Evolutionary conservation across 2,329 filamentous ascomycete genomes (phyloP).

Genomic region (Claviceps quebecensis): DNA sequence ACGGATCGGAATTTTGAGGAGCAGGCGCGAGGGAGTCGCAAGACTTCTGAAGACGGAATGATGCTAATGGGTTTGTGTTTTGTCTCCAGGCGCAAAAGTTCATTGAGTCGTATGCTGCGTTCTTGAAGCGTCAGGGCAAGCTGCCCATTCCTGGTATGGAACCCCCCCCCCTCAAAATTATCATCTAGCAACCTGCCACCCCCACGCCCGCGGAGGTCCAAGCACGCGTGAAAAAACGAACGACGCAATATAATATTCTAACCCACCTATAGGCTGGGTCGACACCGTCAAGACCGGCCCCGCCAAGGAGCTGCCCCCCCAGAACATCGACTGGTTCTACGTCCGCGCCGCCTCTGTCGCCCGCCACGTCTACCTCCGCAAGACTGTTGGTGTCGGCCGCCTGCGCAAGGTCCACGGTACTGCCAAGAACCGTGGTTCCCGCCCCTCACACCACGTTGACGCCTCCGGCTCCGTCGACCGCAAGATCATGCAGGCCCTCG

Average conservation of each 20-base stretch:
- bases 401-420: constrained; percentile 92
- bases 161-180: too few relatives aligned
- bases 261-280: constrained; percentile 62
- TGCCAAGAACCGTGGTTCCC: constrained; percentile 91
- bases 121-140: constrained; percentile 91
- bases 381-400: constrained; percentile 97
- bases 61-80: constrained; percentile 45
- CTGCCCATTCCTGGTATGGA: constrained; percentile 74
- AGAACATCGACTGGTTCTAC: constrained; percentile 96
- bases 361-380: constrained; percentile 97
- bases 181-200: too few relatives aligned
- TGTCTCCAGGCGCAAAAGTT: constrained; percentile 67
- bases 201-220: too few relatives aligned
- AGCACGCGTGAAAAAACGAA: background rate
- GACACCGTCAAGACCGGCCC: constrained; percentile 98
- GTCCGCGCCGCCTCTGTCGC: constrained; percentile 86
- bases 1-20: constrained; percentile 26
- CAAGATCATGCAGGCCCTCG: constrained; percentile 91
- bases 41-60: constrained; percentile 64
- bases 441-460: constrained; percentile 88
- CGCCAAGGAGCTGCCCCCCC: constrained; percentile 93
- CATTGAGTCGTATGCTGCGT: constrained; percentile 72
- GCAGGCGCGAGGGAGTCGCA: constrained; percentile 61
- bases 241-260: background rate
- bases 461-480: constrained; percentile 92